Base-by-base conservation (phyloP, 345 rosid species). In the Carallia pectinifolia region DNA sequence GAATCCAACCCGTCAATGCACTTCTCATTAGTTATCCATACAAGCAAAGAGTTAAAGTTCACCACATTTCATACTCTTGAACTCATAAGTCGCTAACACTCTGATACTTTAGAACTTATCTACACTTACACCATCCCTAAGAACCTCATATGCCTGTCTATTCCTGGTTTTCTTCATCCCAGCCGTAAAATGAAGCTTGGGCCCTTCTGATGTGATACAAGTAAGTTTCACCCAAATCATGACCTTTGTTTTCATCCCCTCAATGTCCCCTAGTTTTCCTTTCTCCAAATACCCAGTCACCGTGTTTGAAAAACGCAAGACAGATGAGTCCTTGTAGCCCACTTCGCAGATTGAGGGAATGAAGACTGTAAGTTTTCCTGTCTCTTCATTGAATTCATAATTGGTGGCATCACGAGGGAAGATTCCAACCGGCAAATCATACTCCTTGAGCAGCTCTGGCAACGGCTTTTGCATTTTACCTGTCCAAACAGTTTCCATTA, bases 391-490 rank as follows among this genome's bases (percentile, higher is more conserved):
- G 76, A 95, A 95, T 84, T 95, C 98, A 1, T 95, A 95, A 81
- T 92, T 92, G 60, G 96, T 95, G 30, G 99, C 94, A 70, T 95
- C 97, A 34, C 87, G 85, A 19, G 99, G 99, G 76, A 96, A 96
- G 75, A 96, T 89, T 74, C 99, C 99, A 17, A 86, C 70, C 0
- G 97, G 88, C 73, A 96, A 72, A 64, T 87, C 90, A 74, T 88
- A 82, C 70, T 92, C 94, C 84, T 89, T 88, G 2, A 96, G 87
- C 72, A 96, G 83, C 52, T 96, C 99, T 0, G 90, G 88, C 54
- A 96, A 72, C 33, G 99, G 91, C 82, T 82, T 92, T 81, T 96
- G 99, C 96, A 96, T 90, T 81, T 89, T 96, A 72, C 99, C 98
- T 95, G 82, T 55, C 48, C 56, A 67, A 47, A 36, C 18, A 68